Conservation (phyloP, 495 filamentous ascomycete species). For the Lineolata rhizophorae region DNA sequence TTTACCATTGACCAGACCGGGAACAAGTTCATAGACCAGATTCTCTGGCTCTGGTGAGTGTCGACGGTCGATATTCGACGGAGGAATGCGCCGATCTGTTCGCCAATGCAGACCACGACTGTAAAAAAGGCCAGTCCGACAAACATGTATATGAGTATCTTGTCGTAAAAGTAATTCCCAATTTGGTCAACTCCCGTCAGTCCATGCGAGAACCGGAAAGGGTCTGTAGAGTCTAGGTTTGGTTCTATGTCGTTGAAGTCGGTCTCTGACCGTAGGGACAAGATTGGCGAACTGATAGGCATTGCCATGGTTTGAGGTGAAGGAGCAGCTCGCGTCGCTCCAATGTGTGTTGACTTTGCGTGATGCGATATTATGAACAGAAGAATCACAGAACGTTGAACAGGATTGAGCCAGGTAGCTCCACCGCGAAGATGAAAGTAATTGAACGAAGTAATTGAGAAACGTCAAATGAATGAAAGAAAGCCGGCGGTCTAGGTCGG, state of each 20-base stretch:
- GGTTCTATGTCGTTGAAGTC: neutral
- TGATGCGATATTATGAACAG: too few relatives aligned
- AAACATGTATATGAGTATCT: slow-evolving; percentile 1
- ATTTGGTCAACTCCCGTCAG: slow-evolving; percentile 5
- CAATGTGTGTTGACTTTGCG: too few relatives aligned
- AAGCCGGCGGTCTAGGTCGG: too few relatives aligned
- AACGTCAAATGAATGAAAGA: too few relatives aligned
- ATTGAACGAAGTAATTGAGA: too few relatives aligned
- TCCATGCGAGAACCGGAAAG: slow-evolving; percentile 2
- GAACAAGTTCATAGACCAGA: slow-evolving; percentile 1
- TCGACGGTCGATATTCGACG: slow-evolving; percentile 1
- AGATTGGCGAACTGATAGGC: too few relatives aligned
- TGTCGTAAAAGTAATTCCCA: slow-evolving; percentile 5
- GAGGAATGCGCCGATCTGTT: neutral
- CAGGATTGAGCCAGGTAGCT: too few relatives aligned
- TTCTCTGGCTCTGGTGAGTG: neutral
- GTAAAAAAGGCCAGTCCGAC: slow-evolving; percentile 1
- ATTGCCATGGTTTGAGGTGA: too few relatives aligned
- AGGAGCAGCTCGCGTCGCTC: too few relatives aligned
- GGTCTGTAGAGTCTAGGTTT: neutral
- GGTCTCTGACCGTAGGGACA: too few relatives aligned
- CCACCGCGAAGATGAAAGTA: too few relatives aligned
- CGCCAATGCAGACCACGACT: slow-evolving; percentile 1
- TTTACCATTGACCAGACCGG: neutral
- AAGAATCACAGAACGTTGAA: too few relatives aligned